Conservation (phyloP, 345 rosid species). For the Populus nigra region DNA sequence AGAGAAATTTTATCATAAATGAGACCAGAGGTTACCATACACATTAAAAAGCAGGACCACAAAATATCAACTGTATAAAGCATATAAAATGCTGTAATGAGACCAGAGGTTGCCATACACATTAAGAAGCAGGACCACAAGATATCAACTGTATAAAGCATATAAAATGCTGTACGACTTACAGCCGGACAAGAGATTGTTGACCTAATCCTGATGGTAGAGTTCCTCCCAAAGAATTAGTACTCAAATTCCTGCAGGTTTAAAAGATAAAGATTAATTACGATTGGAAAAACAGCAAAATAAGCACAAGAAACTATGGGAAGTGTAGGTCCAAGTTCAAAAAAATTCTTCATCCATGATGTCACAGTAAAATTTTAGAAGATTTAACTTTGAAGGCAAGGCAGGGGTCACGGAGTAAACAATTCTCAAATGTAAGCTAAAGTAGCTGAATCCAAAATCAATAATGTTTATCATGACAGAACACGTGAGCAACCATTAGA, state of each 20-base stretch:
- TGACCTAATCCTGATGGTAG: constrained; percentile 81
- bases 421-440: not conserved
- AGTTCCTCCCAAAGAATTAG: constrained; percentile 66
- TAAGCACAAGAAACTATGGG: not conserved
- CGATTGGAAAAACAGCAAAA: not conserved
- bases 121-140: not conserved
- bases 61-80: not conserved
- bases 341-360: not conserved
- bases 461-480: not conserved
- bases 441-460: not conserved
- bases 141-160: not conserved
- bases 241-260: constrained; percentile 73
- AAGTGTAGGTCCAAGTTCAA: not conserved
- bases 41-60: not conserved
- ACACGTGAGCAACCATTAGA: not conserved
- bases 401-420: not conserved
- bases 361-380: not conserved
- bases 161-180: constrained; percentile 35
- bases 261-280: not conserved
- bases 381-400: not conserved
- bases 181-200: constrained; percentile 65
- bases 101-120: not conserved
- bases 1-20: not conserved
- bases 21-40: not conserved
- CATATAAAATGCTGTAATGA: not conserved